Evolutionary conservation across 2,329 filamentous ascomycete species (phyloP).

Genomic region (Geosmithia flava): DNA sequence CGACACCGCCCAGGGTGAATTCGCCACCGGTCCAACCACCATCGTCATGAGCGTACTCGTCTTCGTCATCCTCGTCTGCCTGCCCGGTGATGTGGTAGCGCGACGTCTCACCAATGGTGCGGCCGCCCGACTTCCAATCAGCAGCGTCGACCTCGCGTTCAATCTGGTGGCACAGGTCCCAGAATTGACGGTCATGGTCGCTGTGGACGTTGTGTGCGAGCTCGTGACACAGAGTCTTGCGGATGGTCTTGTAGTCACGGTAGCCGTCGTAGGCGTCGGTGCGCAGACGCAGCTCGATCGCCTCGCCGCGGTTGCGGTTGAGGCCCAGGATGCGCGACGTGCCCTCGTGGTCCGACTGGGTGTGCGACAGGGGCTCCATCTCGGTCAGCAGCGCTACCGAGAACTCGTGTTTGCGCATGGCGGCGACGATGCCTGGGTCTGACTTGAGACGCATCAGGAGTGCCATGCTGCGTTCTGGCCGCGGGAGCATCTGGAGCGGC

Average conservation of each 20-base stretch:
- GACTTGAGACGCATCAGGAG: constrained; percentile 67
- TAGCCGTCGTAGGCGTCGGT: constrained; percentile 94
- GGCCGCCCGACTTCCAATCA: constrained; percentile 66
- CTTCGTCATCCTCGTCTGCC: constrained; percentile 33
- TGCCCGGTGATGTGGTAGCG: constrained; percentile 39
- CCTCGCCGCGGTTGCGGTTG: constrained; percentile 78
- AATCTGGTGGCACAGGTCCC: constrained; percentile 77
- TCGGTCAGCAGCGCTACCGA: constrained; percentile 79
- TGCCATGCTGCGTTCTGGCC: constrained; percentile 55
- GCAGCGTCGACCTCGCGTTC: constrained; percentile 72
- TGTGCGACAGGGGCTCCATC: constrained; percentile 84
- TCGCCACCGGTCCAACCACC: constrained; percentile 71
- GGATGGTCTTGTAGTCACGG: constrained; percentile 80
- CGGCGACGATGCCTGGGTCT: constrained; percentile 73
- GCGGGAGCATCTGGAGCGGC: constrained; percentile 66
- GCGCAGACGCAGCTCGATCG: constrained; percentile 80
- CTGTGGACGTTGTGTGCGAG: constrained; percentile 83
- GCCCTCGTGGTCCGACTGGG: constrained; percentile 55
- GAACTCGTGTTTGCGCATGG: constrained; percentile 79
- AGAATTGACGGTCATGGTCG: constrained; percentile 77
- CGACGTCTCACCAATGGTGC: constrained; percentile 51
- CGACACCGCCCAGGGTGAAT: constrained; percentile 54
- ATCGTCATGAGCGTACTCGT: constrained; percentile 46
- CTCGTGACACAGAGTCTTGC: constrained; percentile 90
- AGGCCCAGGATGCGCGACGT: constrained; percentile 69